phyloP scores from a whole-genome alignment of 2,329 filamentous ascomycete genomes.

The Stagonosporopsis chrysanthemi region DNA sequence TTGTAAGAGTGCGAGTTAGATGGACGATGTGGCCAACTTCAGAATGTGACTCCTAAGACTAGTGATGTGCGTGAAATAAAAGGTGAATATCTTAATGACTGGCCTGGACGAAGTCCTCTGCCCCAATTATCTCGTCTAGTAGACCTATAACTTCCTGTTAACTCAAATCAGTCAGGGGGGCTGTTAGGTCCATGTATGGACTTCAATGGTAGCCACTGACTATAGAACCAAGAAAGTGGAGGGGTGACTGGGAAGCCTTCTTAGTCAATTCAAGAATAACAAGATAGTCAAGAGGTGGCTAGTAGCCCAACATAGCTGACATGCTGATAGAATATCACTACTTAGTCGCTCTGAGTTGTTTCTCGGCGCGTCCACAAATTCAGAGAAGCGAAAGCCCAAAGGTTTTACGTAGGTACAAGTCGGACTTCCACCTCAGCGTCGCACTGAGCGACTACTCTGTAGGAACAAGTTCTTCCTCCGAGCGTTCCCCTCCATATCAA shows the following conservation, averaged over 20 bases:
- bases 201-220: no score
- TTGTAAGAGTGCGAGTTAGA: no score
- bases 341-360: background rate
- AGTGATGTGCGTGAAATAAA: no score
- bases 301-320: background rate
- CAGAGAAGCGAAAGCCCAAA: background rate
- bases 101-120: no score
- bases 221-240: constrained; percentile 1
- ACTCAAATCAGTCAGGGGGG: no score
- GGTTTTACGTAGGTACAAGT: background rate
- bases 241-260: background rate
- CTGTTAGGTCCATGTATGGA: no score
- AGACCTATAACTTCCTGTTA: no score
- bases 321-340: constrained; percentile 1
- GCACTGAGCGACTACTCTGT: background rate
- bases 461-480: background rate
- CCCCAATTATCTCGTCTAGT: no score
- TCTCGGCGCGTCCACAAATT: background rate
- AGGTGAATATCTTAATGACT: no score
- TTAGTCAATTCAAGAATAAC: background rate
- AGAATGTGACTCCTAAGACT: no score
- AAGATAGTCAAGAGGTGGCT: background rate
- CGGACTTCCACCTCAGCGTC: background rate
- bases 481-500: background rate
- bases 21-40: no score